These are phyloP conservation scores for Mortierella alpina DNA, from an alignment of 192 early-diverging fungal genomes.

Conservation along the genomic window DNA sequence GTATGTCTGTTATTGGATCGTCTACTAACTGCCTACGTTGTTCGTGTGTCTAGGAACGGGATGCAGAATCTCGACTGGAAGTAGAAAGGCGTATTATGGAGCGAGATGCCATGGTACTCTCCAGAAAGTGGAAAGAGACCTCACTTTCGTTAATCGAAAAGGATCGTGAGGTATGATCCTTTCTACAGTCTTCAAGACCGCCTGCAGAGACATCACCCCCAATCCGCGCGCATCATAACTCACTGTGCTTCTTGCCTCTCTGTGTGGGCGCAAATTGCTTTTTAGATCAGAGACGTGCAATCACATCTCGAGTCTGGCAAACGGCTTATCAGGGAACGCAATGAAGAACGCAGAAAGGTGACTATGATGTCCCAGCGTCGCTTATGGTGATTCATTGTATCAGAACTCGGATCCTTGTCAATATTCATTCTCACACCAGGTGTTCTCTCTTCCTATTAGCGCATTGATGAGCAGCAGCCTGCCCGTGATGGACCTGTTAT, in stretches of 20 bases:
- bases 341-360: slow-evolving; percentile 40
- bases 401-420: background rate
- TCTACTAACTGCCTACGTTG: background rate
- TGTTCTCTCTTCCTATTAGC: background rate
- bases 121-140: slow-evolving; percentile 32
- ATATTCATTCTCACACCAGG: background rate
- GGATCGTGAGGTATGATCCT: slow-evolving; percentile 33
- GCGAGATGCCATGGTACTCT: slow-evolving; percentile 17
- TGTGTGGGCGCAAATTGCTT: background rate
- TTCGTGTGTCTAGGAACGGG: slow-evolving; percentile 19
- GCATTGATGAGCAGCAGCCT: slow-evolving; percentile 12
- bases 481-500: slow-evolving; percentile 8
- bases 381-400: background rate
- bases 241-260: background rate
- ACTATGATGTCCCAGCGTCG: background rate
- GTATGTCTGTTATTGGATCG: background rate
- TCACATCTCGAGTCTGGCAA: slow-evolving; percentile 31
- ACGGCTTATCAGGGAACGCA: slow-evolving; percentile 26
- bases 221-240: background rate
- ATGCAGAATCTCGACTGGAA: slow-evolving; percentile 32
- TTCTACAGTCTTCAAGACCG: background rate
- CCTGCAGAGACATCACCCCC: background rate
- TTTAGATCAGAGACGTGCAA: slow-evolving; percentile 31
- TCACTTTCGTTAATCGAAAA: slow-evolving; percentile 20
- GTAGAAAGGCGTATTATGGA: slow-evolving; percentile 30